A percentile compares a stretch with the other conserved stretches of the same genome.
These are phyloP conservation scores for Chaetomidium leptoderma DNA, from an alignment of 495 filamentous ascomycete species.

Conservation along the genomic window DNA sequence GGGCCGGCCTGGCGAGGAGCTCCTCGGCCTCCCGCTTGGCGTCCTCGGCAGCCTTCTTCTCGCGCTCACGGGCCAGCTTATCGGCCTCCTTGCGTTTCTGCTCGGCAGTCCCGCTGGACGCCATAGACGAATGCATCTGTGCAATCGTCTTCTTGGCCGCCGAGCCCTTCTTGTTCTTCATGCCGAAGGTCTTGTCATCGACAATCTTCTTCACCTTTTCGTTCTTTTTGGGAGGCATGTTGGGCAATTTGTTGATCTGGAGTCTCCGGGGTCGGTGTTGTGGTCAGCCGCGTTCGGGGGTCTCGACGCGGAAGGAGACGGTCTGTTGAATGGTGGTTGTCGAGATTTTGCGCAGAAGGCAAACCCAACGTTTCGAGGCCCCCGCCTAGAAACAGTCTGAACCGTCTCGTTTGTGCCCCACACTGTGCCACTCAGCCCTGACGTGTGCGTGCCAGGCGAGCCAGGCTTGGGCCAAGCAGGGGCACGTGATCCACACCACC, in stretches of 20 bases:
- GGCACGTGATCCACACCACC: slow-evolving; percentile 16
- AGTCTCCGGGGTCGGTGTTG: neutral
- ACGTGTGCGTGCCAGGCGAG: slow-evolving; percentile 15
- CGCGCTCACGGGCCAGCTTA: slow-evolving; percentile 74
- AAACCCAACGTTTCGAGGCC: slow-evolving; percentile 19
- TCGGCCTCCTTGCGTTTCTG: slow-evolving; percentile 88
- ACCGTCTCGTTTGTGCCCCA: slow-evolving; percentile 14
- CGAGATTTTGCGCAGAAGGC: slow-evolving; percentile 16
- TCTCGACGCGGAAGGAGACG: neutral
- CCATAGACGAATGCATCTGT: slow-evolving; percentile 66
- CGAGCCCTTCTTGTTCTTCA: slow-evolving; percentile 99
- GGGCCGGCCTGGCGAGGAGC: slow-evolving; percentile 90
- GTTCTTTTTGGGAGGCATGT: slow-evolving; percentile 89
- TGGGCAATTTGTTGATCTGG: slow-evolving; percentile 31
- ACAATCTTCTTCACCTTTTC: slow-evolving; percentile 63
- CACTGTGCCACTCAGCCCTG: slow-evolving; percentile 22
- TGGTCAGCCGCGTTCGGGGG: neutral
- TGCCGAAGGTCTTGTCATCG: slow-evolving; percentile 97
- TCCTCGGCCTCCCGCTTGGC: slow-evolving; percentile 69
- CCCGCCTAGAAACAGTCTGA: slow-evolving; percentile 20
- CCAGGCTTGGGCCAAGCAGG: too few relatives aligned
- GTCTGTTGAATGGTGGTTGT: slow-evolving; percentile 7
- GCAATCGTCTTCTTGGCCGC: slow-evolving; percentile 85
- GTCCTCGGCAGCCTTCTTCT: slow-evolving; percentile 78
- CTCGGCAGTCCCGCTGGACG: slow-evolving; percentile 68